Evolutionary conservation across 768 basidiomycete genomes (phyloP), one percentile per base, ranked within the genome.

Genomic region (Amanita fuliginea): DNA sequence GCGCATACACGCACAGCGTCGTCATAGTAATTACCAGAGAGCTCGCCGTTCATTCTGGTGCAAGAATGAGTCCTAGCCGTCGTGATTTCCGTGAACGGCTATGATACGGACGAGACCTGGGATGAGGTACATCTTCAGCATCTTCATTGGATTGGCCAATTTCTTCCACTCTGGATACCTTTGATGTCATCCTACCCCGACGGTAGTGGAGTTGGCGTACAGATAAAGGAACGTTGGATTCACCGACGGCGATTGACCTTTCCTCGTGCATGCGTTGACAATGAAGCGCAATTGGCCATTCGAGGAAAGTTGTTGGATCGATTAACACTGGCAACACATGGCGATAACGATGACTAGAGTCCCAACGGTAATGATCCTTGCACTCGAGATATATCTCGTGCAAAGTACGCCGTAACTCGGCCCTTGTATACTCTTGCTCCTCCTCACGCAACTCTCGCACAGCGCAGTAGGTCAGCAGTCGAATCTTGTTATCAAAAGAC

Each of bases 401-500:
- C 40, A 49, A 16, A 35, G 13, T 32, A 13, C n/a, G 14, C 32
- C 34, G 47, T 26, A 22, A 30, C 4, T 2, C 3, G 26, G 32
- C 4, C 5, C 36, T 32, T 22, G 41, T 6, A 21, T 4, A 10
- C 14, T 49, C 47, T 28, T 18, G n/a, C 39, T 49, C 47, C 13
- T 26, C 26, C 7, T 21, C 3, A 13, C 16, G 33, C 10, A 49
- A 42, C n/a, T 40, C 30, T 16, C 47, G 37, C 22, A 49, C 28
- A 16, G 56, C 51, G 14, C 54, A 30, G 10, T 64, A 51, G 35
- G 59, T 59, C 0, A 63, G 48, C 7, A 72, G 52, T 1, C 70
- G 64, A 30, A 71, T 62, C 55, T 67, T 67, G 14, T 64, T 64
- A n/a, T 65, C 55, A 26, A 62, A 51, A 11, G 70, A 62, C 50